Evolutionary conservation across 2,329 filamentous ascomycete genomes (phyloP).

Genomic region (Zelopaecilomyces penicillatus): DNA sequence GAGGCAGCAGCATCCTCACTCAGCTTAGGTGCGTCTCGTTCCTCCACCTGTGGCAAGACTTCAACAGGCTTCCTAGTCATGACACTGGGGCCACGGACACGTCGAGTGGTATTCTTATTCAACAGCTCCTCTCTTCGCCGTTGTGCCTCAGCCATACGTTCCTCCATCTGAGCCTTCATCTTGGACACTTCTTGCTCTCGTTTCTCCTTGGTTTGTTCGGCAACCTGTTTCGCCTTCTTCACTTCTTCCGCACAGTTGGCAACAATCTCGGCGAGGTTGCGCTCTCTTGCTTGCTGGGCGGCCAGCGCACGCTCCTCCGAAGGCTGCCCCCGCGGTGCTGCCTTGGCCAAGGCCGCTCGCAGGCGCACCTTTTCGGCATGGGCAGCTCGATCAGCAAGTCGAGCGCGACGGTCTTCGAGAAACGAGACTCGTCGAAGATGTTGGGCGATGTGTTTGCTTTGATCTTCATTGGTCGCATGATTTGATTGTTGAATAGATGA

Average conservation of each 20-base stretch:
- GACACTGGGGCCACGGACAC: slow-evolving; percentile 45
- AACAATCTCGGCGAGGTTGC: slow-evolving; percentile 73
- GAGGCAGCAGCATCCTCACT: slow-evolving; percentile 53
- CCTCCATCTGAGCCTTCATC: slow-evolving; percentile 67
- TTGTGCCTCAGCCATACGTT: slow-evolving; percentile 70
- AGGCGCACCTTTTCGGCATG: slow-evolving; percentile 78
- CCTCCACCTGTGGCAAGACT: slow-evolving; percentile 39
- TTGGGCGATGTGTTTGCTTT: slow-evolving; percentile 71
- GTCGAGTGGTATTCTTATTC: slow-evolving; percentile 43
- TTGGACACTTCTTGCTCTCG: slow-evolving; percentile 65
- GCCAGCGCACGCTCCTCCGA: slow-evolving; percentile 71
- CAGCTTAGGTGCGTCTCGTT: slow-evolving; percentile 37
- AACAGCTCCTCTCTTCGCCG: slow-evolving; percentile 58
- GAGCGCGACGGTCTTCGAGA: slow-evolving; percentile 70
- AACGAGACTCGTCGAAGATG: slow-evolving; percentile 74
- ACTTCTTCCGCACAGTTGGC: slow-evolving; percentile 77
- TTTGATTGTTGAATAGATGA: slow-evolving; percentile 48
- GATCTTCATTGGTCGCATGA: slow-evolving; percentile 43
- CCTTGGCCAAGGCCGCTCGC: slow-evolving; percentile 65
- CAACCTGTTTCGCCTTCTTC: slow-evolving; percentile 72
- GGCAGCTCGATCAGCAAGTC: slow-evolving; percentile 69
- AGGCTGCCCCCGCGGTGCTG: slow-evolving; percentile 53
- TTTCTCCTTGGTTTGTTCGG: slow-evolving; percentile 72
- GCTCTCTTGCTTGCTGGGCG: slow-evolving; percentile 69
- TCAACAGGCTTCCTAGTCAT: slow-evolving; percentile 42